phyloP scores from a whole-genome alignment of 2,329 filamentous ascomycete genomes.

The Proliferodiscus dingleyae region DNA sequence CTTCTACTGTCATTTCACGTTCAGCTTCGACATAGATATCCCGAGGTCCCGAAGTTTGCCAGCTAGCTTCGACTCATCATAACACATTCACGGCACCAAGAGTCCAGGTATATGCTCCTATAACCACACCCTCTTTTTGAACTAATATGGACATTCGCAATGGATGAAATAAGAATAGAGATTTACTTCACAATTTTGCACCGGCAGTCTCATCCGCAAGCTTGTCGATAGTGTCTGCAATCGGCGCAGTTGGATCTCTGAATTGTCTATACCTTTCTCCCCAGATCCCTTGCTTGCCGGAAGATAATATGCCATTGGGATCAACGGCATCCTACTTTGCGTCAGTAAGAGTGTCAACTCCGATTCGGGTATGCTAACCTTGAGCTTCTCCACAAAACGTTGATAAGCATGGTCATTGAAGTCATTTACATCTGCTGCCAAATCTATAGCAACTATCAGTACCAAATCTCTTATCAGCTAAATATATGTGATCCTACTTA shows the following conservation, averaged over 20 bases:
- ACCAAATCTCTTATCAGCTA: neutral
- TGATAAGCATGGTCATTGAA: slow-evolving; percentile 37
- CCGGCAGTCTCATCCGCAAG: too few relatives aligned
- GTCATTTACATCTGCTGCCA: slow-evolving; percentile 26
- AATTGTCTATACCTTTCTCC: slow-evolving; percentile 3
- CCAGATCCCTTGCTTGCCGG: slow-evolving; percentile 38
- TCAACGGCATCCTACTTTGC: slow-evolving; percentile 32
- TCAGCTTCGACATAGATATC: too few relatives aligned
- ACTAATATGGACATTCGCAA: too few relatives aligned
- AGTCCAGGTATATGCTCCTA: too few relatives aligned
- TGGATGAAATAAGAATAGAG: too few relatives aligned
- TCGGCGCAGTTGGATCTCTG: slow-evolving; percentile 31
- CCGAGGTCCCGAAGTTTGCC: too few relatives aligned
- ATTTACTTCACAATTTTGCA: too few relatives aligned
- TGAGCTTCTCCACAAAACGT: slow-evolving; percentile 36
- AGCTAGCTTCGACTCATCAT: too few relatives aligned
- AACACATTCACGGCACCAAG: too few relatives aligned
- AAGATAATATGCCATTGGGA: slow-evolving; percentile 35
- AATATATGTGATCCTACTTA: slow-evolving; percentile 15
- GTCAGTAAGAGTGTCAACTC: too few relatives aligned
- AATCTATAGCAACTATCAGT: neutral
- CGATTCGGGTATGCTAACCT: slow-evolving; percentile 25
- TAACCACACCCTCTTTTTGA: too few relatives aligned
- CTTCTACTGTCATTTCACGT: too few relatives aligned
- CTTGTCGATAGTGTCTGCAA: slow-evolving; percentile 48